Conservation (phyloP, 2,329 filamentous ascomycete genomes). For the Beauveria brongniartii region DNA sequence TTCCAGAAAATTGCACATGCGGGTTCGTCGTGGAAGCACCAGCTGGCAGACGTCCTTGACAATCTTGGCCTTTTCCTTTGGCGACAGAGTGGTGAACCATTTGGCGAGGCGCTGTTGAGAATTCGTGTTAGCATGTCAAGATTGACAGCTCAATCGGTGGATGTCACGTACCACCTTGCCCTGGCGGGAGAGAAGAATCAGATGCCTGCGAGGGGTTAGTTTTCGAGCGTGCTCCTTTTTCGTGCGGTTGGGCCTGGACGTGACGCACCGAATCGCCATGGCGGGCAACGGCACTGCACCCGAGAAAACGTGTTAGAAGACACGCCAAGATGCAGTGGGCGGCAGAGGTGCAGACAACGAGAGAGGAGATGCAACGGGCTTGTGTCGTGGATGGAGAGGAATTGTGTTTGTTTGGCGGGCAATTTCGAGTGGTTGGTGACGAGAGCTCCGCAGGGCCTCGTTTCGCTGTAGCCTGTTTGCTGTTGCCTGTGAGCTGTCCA, state of each 20-base stretch:
- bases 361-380: neutral
- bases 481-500: conserved; percentile 4
- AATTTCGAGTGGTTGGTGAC: conserved; percentile 20
- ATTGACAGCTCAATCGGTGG: neutral
- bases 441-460: conserved; percentile 13
- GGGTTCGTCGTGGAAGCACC: conserved; percentile 86
- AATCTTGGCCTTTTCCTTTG: conserved; percentile 98
- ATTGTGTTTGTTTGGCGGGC: neutral
- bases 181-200: conserved; percentile 95
- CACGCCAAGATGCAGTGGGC: conserved; percentile 7
- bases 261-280: conserved; percentile 39
- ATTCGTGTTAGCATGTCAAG: conserved; percentile 13
- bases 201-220: conserved; percentile 57
- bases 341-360: conserved; percentile 15
- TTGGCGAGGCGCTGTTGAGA: conserved; percentile 79
- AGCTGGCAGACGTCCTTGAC: conserved; percentile 99
- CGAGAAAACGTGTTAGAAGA: neutral
- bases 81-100: conserved; percentile 97
- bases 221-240: conserved; percentile 3
- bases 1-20: conserved; percentile 99
- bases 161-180: conserved; percentile 84
- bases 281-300: conserved; percentile 18
- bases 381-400: conserved; percentile 11
- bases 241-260: conserved; percentile 10
- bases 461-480: neutral